Evolutionary conservation across 257 asterid genomes (phyloP).

Genomic region (Nicotiana sylvestris): DNA sequence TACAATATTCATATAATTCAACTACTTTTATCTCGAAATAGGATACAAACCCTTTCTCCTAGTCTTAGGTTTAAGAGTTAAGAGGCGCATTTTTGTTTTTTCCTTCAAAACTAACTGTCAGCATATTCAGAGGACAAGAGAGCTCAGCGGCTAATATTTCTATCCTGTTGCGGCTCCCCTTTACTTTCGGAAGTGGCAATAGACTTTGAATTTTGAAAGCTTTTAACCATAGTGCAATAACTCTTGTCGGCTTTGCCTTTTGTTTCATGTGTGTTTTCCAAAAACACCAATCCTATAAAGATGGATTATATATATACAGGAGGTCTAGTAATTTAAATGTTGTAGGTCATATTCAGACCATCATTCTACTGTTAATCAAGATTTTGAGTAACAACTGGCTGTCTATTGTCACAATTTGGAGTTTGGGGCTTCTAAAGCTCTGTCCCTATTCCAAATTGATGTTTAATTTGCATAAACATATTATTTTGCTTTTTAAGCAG

Average conservation of each 20-base stretch:
- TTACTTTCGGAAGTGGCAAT: conserved; percentile 16
- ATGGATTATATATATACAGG: not conserved
- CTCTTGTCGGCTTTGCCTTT: not conserved
- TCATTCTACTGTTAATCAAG: not conserved
- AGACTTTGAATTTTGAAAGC: conserved; percentile 10
- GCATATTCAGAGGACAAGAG: not conserved
- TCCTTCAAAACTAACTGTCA: not conserved
- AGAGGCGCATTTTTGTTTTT: not conserved
- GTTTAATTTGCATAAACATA: too few relatives aligned
- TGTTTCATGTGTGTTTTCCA: not conserved
- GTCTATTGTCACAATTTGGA: not conserved
- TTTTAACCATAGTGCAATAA: not conserved
- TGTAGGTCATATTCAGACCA: too few relatives aligned
- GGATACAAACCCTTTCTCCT: not conserved
- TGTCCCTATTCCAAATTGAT: too few relatives aligned
- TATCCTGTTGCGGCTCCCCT: not conserved
- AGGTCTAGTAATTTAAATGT: too few relatives aligned
- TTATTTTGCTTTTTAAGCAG: too few relatives aligned
- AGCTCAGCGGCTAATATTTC: not conserved
- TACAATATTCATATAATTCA: too few relatives aligned
- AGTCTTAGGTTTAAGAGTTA: not conserved
- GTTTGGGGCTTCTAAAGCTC: not conserved
- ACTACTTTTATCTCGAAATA: too few relatives aligned
- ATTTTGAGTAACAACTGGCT: not conserved
- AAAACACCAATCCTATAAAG: not conserved